Percentiles rank a stretch among this genome's conserved stretches.
phyloP scores from a whole-genome alignment of 306 rosid species.

The Medicago lupulina region DNA sequence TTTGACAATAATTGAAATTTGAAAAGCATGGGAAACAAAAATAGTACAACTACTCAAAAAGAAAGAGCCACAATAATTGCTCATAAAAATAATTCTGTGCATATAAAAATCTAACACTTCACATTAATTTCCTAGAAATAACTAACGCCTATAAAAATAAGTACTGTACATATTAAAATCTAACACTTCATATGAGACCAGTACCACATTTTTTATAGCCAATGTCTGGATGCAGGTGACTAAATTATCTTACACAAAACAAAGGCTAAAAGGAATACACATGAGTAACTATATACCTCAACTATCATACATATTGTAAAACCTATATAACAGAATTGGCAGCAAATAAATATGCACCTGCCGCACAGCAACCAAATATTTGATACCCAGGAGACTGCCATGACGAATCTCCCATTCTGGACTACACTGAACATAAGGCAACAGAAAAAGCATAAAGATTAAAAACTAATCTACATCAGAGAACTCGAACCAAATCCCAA shows the following conservation, averaged over 20 bases:
- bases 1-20: not conserved
- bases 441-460: conserved; percentile 54
- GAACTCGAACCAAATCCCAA: conserved; percentile 11
- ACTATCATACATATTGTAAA: conserved; percentile 21
- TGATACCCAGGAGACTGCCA: conserved; percentile 94
- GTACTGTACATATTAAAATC: not conserved
- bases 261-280: conserved; percentile 12
- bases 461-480: conserved; percentile 43
- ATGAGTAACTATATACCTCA: conserved; percentile 15
- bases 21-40: conserved; percentile 17
- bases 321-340: conserved; percentile 11
- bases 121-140: not conserved
- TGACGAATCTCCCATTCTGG: conserved; percentile 99
- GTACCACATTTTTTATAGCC: conserved; percentile 27
- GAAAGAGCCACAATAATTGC: not conserved
- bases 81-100: not conserved
- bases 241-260: conserved; percentile 26
- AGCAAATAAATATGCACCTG: conserved; percentile 62
- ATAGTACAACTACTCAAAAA: not conserved
- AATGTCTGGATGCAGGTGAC: conserved; percentile 23
- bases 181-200: conserved; percentile 7
- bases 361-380: conserved; percentile 92
- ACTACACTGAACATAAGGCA: conserved; percentile 84
- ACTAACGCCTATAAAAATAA: not conserved
- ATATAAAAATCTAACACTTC: no score